Evolutionary conservation across 78 protist genomes (phyloP), one percentile per base, ranked within the genome.

Genomic region (Pigoraptor vietnamica): DNA sequence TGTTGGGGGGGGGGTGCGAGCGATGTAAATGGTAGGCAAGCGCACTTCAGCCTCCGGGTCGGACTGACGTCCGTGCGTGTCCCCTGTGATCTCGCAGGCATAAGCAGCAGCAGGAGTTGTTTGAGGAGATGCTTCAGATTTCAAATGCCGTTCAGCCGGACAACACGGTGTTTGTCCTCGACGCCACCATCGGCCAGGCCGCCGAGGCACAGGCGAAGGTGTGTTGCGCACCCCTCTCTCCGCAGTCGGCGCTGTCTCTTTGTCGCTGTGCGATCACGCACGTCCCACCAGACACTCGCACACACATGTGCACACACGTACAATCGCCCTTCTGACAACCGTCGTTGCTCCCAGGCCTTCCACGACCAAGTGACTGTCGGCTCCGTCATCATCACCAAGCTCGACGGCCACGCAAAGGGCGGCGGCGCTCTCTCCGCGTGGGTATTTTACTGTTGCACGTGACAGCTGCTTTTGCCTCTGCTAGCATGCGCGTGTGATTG

Each of bases 321-420:
- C 19, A 23, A 48, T 48, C 19, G 19, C 19, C 9, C 79, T 23
- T 23, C 19, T 48, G 32, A 48, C 9, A 23, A n/a, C n/a, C n/a
- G n/a, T n/a, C n/a, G n/a, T n/a, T n/a, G n/a, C n/a, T n/a, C n/a
- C 21, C n/a, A 81, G 24, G 98, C 98, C 29, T 98, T 98, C 90
- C 92, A 95, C 55, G 81, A 29, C 19, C 2, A n/a, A 10, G 99
- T 98, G 37, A 56, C 48, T 33, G 97, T 98, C 79, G 99, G 99
- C 39, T 93, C 98, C 0, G 97, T 97, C 88, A 97, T 99, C 95
- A 95, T 99, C 79, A 99, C 99, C 23, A 99, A 99, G 95, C 89
- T 99, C 89, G 99, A 99, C 87, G 99, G 99, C 82, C 97, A 98
- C 92, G 98, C 99, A 40, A 98, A 98, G 94, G 99, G 99, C 33